Base-by-base conservation (phyloP, 1,284 basidiomycete genomes). In the Veloporphyrellus conicus region DNA sequence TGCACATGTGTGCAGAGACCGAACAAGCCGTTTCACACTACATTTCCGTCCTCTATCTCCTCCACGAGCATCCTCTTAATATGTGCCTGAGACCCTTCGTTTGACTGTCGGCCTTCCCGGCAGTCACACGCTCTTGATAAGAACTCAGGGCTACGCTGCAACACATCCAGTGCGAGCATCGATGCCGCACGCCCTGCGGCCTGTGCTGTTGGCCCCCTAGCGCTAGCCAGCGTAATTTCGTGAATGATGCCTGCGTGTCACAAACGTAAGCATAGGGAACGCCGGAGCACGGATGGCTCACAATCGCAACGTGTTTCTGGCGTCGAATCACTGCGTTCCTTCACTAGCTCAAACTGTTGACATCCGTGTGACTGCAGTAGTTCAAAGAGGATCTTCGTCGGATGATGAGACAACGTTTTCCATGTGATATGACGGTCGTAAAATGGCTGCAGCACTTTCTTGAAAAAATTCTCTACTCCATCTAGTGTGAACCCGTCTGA, bases 371-470 rank as follows among this genome's bases (percentile, higher is more conserved):
- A 74, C 57, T 87, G 82, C 38, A 87, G 70, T 23, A 82, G 59
- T 58, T 89, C 86, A 49, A 82, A 81, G n/a, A 90, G 71, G 43
- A 77, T 71, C 57, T 82, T 82, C 28, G 81, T 87, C 2, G 87
- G 85, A 63, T 89, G 87, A 53, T 82, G 76, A 8, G 82, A 78
- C 22, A 90, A 70, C 29, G 80, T 86, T 55, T 80, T 76, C 45
- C 87, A 69, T 31, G 79, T 79, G 60, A 90, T 76, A 55, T 87
- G 78, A 54, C 74, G 73, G 60, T 87, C 79, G 59, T 82, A 87
- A 63, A 90, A 90, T 8, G 88, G 87, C 60, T 76, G 74, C 44
- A 89, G 67, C 36, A 84, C 67, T 45, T 73, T 76, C 48, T 81
- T 73, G 65, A 86, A 91, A 57, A 91, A 74, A 0, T 67, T 68